Percentiles rank a stretch among this genome's conserved stretches.
Evolutionary conservation across 768 basidiomycete genomes (phyloP).

Genomic region (Phlebiopsis flavidoalba): DNA sequence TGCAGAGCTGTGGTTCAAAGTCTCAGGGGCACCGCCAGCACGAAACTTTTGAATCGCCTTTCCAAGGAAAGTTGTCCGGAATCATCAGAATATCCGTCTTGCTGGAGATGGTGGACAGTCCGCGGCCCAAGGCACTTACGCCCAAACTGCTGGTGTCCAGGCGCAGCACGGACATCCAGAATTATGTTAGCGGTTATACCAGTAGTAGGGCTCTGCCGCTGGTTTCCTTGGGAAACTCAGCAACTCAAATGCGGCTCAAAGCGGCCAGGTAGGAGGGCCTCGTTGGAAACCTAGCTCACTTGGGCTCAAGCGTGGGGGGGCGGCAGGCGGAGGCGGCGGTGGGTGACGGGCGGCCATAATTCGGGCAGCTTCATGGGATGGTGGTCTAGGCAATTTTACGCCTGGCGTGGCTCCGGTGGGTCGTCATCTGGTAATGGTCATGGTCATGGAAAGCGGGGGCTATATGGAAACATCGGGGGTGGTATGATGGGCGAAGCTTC

Average conservation of each 20-base stretch:
- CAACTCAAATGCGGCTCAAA: background rate
- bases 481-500: constrained; percentile 10
- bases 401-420: background rate
- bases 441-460: background rate
- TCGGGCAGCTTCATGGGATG: background rate
- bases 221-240: constrained; percentile 6
- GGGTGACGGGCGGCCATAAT: background rate
- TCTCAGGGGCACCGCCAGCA: constrained; percentile 43
- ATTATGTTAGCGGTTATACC: constrained; percentile 16
- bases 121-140: constrained; percentile 41
- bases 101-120: constrained; percentile 46
- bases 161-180: constrained; percentile 43
- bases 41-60: constrained; percentile 50
- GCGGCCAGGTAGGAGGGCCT: background rate
- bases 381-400: background rate
- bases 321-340: background rate
- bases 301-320: background rate
- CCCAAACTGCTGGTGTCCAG: constrained; percentile 42
- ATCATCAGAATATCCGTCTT: constrained; percentile 65
- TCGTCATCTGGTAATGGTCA: constrained; percentile 1
- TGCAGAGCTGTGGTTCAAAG: constrained; percentile 57
- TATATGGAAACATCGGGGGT: constrained; percentile 4
- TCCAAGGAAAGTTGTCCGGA: constrained; percentile 61
- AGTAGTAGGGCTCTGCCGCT: constrained; percentile 12
- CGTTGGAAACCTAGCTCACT: background rate